phyloP scores from a whole-genome alignment of 768 basidiomycete genomes.

The Suillus hirtellus region DNA sequence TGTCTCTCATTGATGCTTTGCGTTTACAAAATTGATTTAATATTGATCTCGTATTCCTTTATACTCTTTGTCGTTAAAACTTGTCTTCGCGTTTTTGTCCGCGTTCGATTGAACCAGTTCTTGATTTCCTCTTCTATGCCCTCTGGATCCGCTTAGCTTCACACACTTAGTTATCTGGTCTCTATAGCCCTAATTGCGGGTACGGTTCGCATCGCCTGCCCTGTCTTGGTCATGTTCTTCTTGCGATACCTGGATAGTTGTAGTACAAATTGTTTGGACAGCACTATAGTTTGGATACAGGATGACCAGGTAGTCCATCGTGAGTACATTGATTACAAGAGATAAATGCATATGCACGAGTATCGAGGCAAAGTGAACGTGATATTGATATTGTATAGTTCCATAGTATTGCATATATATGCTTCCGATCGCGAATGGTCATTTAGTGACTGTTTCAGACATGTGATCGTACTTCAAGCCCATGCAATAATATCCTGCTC shows the following conservation, averaged over 20 bases:
- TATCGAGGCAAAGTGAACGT: background rate
- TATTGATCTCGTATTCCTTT: slow-evolving; percentile 18
- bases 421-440: background rate
- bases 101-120: slow-evolving; percentile 7
- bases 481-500: slow-evolving; percentile 45
- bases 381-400: background rate
- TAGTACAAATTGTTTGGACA: slow-evolving; percentile 36
- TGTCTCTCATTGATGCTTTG: slow-evolving; percentile 6
- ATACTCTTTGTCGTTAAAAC: slow-evolving; percentile 8
- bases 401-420: background rate
- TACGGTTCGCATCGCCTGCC: slow-evolving; percentile 16
- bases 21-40: slow-evolving; percentile 10
- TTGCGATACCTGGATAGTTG: slow-evolving; percentile 40
- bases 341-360: background rate
- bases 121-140: slow-evolving; percentile 15
- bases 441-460: background rate
- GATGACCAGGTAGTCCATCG: background rate
- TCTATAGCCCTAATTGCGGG: slow-evolving; percentile 24
- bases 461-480: slow-evolving; percentile 32
- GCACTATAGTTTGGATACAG: slow-evolving; percentile 10
- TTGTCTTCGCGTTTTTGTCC: slow-evolving; percentile 8
- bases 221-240: slow-evolving; percentile 31
- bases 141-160: slow-evolving; percentile 16
- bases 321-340: slow-evolving; percentile 3
- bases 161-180: slow-evolving; percentile 25